Base-by-base conservation (phyloP, 352 stramenopile genomes). In the Pythium aristosporum region DNA sequence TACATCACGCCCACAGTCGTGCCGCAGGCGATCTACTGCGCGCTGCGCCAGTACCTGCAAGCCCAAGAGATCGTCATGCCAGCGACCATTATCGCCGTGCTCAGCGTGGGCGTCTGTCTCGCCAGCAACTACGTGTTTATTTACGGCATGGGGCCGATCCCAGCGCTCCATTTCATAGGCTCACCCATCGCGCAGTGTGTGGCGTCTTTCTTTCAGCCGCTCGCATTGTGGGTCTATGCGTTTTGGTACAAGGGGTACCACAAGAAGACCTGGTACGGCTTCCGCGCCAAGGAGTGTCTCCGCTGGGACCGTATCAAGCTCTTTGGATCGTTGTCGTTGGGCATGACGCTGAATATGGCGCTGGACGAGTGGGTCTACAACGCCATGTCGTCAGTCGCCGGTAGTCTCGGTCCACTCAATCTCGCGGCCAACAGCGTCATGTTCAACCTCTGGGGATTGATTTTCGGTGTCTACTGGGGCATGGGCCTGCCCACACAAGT, bases 291-390 rank as follows among this genome's bases (percentile, higher is more conserved):
- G 3, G 79, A 82, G 37, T 88, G 77, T 12, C 69, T 92, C 39
- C 74, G 82, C 53, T 84, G 69, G 51, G 80, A 87, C 13, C 82
- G 86, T n/a, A 70, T 92, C 56, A 77, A 77, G 63, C 69, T 74
- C 5, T 92, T 94, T 50, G 63, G 77, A 7, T 79, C 70, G 41
- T 69, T 94, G 13, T 91, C 85, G 20, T 57, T 86, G 5, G 81
- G 80, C 28, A 91, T 94, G 81, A 91, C 85, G 37, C 59, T 90
- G 32, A 92, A 94, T 63, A 72, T 91, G 21, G 80, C 76, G 41
- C 68, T 94, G 44, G 82, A 91, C 57, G 82, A 92, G 57, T 91
- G 82, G 83, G 79, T 92, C 50, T 92, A 92, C 65, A 91, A 89
- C 55, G 79, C 79, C 7, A 77, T 91, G 28, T 87, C 80, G 25